Evolutionary conservation across 2,329 filamentous ascomycete genomes (phyloP), one percentile per base, ranked within the genome.

Genomic region (Ceratocystis alfenasii): DNA sequence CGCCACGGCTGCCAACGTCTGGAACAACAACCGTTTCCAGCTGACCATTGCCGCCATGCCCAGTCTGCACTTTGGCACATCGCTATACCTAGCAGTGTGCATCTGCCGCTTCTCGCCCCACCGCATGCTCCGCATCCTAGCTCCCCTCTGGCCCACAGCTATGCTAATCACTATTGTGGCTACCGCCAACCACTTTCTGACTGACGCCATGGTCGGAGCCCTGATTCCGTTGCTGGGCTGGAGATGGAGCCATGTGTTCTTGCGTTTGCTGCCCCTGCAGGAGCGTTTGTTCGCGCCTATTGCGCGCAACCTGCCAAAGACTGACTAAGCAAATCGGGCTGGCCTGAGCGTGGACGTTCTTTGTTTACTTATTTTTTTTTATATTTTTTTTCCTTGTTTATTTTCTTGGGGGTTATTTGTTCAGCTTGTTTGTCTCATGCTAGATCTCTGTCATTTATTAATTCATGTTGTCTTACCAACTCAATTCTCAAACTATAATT

Each of bases 31-130:
- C 68, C 72, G 73, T 22, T 79, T 78, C 66, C 77, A 78, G 69
- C 70, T 80, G 10, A 79, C 77, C 6, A 78, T 79, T 67, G 78
- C 78, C 0, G 78, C 78, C 30, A 80, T 80, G 78, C 78, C 78
- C 1, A 78, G 76, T 20, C 70, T 80, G 15, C 78, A 80, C 68
- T 80, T 79, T 68, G 78, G 78, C 36, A 77, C 74, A 0, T 70
- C 75, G 0, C 69, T 75, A 1, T 76, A 76, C 65, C 70, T 77
- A 12, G 74, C 73, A 1, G 70, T 75, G 5, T 74, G 70, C 28
- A 66, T 76, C 30, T 69, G 72, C 10, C 74, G 70, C 6, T 79
- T 76, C 69, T 76, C 76, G 8, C 77, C 76, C 1, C 78, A 80
- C 66, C 69, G 71, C 7, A 65, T 71, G 8, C 67, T 79, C 10